Evolutionary conservation across 106 monocot genomes (phyloP), one percentile per base, ranked within the genome.

Genomic region (Dioscorea zingiberensis): DNA sequence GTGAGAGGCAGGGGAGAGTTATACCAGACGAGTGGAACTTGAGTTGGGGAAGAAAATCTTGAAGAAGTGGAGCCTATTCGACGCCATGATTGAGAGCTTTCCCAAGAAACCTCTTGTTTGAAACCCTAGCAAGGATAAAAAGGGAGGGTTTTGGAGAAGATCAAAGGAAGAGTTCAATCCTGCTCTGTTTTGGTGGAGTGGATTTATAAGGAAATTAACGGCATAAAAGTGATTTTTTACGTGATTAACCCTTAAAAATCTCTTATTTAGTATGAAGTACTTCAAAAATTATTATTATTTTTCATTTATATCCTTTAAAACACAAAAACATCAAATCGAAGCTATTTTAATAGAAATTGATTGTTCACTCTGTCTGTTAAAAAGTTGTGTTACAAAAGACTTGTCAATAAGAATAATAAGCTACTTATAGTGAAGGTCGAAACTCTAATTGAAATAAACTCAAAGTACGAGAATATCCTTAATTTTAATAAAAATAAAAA

Each of bases 31-130:
- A 15, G 23, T 30, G 60, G 74, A 68, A 32, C 26, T 24, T 32
- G 61, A 11, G 15, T 54, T 61, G 21, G 59, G 51, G 67, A 68
- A 27, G 67, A 54, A 67, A 18, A 68, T 61, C 29, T 75, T 75
- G 67, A 75, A 75, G 74, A 75, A 75, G 22, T 38, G 60, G 22
- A 59, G 68, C 25, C 22, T 25, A 0, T 27, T 1, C 4, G 38
- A 0, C 25, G 7, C 27, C 25, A 27, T 25, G 27, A 16, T 26
- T 60, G 26, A 58, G 25, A 23, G 3, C 24, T 19, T 13, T 53
- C 2, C 4, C 51, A 0, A 10, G 14, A 53, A 19, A 19, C 0
- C 19, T 53, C 51, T 53, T 18, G 9, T 16, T 18, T 3, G 51
- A 53, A 53, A 53, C 16, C 19, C 51, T 53, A 53, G 16, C 16